Evolutionary conservation across 495 filamentous ascomycete genomes (phyloP), one percentile per base, ranked within the genome.

Genomic region (Copromyces sp.): DNA sequence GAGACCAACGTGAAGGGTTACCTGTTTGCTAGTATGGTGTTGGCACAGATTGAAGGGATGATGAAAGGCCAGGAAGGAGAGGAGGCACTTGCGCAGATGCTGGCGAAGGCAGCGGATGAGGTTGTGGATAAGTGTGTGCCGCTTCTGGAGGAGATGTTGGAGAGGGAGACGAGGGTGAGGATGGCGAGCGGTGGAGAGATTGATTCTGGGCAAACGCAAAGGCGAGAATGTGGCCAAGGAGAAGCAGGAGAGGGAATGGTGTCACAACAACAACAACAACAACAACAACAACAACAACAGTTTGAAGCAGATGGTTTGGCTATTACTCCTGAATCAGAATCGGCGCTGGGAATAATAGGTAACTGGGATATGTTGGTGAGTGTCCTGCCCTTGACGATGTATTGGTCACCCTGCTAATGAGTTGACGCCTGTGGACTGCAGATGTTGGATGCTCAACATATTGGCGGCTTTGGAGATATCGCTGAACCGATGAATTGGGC

Each of bases 1-100:
- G 85, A 89, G 77, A 88, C 84, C 0, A 90, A 88, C 73, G 79
- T 86, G n/a, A 90, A 89, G 72, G 86, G 84, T 1, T 86, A 85
- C 59, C 47, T 90, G 37, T 77, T 89, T 37, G 74, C 78, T 0
- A 71, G 73, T 4, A 71, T 86, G 6, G 69, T 89, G 0, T 39
- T 72, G 5, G 83, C 83, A 4, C 83, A 87, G 68, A 76, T 89
- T 0, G 77, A 86, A 5, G 84, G 77, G 11, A 69, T 87, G 4
- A 79, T 81, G 76, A 73, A 73, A 24, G 81, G 85, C 12, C 3
- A 84, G 2, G 24, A 29, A 32, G 45, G 68, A 1, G 80, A 79
- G 24, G 76, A 83, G 0, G 78, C 84, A 14, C 12, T 84, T 0
- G 65, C 77, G 4, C 68, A 71, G 6, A 37, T 78, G 9, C 73